Base-by-base conservation (phyloP, 768 basidiomycete genomes). In the Rhodotorula graminis region DNA sequence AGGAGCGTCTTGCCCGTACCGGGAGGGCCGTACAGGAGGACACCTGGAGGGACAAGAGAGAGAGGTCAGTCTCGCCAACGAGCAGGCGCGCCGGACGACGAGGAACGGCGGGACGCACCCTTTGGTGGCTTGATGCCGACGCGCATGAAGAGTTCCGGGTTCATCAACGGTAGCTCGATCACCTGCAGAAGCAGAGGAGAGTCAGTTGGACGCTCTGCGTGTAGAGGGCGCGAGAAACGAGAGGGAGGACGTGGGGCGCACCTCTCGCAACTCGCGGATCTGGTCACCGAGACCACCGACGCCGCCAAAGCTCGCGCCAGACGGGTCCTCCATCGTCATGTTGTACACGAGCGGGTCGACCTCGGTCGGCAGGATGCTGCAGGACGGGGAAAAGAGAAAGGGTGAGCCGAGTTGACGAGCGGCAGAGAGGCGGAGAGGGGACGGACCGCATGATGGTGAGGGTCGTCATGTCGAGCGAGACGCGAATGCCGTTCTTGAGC, bases 401-500 rank as follows among this genome's bases (percentile, higher is more conserved):
- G 8, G n/a, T 31, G 15, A 27, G 27, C 19, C 18, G 27, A 3
- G 21, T 23, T 33, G 6, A 0, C 44, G 44, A 46, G n/a, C 25
- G 16, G 9, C 31, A n/a, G 31, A 44, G 55, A 49, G 37, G 23
- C 12, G 4, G 23, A 27, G 37, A 52, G 2, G 33, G 46, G 37
- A 52, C 65, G 44, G 37, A 77, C 71, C 96, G 91, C 93, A 99
- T 98, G 79, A 99, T 92, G 12, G 96, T 99, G 46, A 98, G 84
- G 4, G 96, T 98, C 8, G 96, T 99, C 96, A 99, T 98, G 81
- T 99, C 96, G 46, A 99, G 87, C 67, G 93, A 94, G 69, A 99
- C 96, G 75, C 96, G 91, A 8, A 92, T 92, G 62, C 93, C 93
- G 10, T 90, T 82, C 82, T 98, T 96, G 70, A 99, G 89, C 82